Conservation (phyloP, 805 yeast species). For the Candida vaughaniae region DNA sequence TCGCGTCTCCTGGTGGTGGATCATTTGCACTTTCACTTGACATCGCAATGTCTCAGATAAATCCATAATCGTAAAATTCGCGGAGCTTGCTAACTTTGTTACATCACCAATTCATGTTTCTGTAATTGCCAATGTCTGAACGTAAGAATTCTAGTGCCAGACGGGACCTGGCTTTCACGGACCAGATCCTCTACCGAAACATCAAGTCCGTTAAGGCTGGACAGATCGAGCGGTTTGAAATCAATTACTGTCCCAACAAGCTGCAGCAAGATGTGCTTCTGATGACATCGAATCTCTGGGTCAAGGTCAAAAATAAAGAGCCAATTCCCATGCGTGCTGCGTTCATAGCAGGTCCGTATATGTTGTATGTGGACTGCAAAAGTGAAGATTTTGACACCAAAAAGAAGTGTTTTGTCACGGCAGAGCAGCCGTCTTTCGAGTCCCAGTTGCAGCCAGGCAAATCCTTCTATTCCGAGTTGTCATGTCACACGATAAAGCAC, state of each 20-base stretch:
- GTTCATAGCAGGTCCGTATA: slow-evolving; percentile 84
- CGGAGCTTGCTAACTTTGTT: too few relatives aligned
- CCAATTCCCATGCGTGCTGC: slow-evolving; percentile 75
- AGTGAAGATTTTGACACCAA: slow-evolving; percentile 62
- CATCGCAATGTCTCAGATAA: too few relatives aligned
- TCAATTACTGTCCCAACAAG: slow-evolving; percentile 45
- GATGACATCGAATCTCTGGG: slow-evolving; percentile 30
- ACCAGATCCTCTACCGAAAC: slow-evolving; percentile 31
- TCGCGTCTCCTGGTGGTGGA: too few relatives aligned
- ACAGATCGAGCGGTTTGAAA: slow-evolving; percentile 54
- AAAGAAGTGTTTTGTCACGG: slow-evolving; percentile 57
- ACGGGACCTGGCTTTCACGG: too few relatives aligned
- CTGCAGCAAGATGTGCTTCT: slow-evolving; percentile 16
- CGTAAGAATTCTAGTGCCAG: too few relatives aligned
- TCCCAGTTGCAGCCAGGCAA: slow-evolving; percentile 73
- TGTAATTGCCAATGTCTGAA: too few relatives aligned
- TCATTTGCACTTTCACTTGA: too few relatives aligned
- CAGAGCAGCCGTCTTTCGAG: slow-evolving; percentile 75
- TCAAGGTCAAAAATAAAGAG: slow-evolving; percentile 70
- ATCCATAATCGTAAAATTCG: too few relatives aligned
- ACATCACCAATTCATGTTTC: too few relatives aligned
- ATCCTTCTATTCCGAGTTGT: slow-evolving; percentile 55
- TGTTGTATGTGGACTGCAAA: slow-evolving; percentile 78
- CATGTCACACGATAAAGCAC: slow-evolving; percentile 60
- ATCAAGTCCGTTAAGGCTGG: slow-evolving; percentile 54